Conservation (phyloP, 2,329 filamentous ascomycete species). For the Uncinocarpus reesii region DNA sequence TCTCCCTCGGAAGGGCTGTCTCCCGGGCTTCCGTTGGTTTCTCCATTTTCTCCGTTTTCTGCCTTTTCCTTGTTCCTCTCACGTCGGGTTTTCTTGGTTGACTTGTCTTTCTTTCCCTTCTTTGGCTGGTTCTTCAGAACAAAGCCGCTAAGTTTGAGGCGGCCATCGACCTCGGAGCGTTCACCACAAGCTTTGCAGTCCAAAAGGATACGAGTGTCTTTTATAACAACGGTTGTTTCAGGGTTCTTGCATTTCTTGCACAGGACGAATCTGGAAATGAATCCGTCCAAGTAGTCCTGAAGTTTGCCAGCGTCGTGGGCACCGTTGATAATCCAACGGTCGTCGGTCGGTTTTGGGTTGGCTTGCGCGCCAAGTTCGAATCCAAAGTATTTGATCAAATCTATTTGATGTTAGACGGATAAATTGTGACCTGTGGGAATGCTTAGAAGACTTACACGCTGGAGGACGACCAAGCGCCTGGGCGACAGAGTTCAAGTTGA, state of each 20-base stretch:
- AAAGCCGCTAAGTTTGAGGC: constrained; percentile 92
- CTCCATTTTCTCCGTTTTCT: constrained; percentile 46
- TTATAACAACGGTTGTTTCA: constrained; percentile 91
- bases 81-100: constrained; percentile 74
- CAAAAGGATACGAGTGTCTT: constrained; percentile 80
- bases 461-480: constrained; percentile 84
- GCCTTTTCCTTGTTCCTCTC: constrained; percentile 67
- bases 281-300: constrained; percentile 95
- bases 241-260: constrained; percentile 99
- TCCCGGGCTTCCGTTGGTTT: constrained; percentile 51
- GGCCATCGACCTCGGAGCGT: constrained; percentile 79
- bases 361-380: constrained; percentile 98
- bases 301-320: constrained; percentile 91
- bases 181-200: constrained; percentile 99
- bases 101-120: constrained; percentile 92
- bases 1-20: constrained; percentile 54
- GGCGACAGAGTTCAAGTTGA: constrained; percentile 91
- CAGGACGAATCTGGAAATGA: constrained; percentile 97
- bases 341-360: constrained; percentile 92
- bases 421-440: too few relatives aligned
- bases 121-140: constrained; percentile 89
- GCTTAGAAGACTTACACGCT: constrained; percentile 50
- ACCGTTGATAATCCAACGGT: constrained; percentile 99
- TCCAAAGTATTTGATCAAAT: constrained; percentile 99
- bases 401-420: constrained; percentile 22